Conservation (phyloP, 345 rosid species). For the Camelina laxa region DNA sequence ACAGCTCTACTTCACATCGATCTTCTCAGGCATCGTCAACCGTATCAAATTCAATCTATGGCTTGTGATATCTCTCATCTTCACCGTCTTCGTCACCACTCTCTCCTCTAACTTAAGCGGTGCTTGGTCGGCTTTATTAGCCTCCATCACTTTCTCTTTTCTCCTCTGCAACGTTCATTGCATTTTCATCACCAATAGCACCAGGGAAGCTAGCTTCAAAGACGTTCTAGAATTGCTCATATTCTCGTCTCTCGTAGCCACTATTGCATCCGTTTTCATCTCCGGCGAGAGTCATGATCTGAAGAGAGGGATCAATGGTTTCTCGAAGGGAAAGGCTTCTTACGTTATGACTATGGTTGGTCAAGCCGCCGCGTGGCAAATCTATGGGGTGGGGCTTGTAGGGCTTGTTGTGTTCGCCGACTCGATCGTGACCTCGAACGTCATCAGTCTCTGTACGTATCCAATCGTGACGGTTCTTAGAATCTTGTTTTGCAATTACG, state of each 20-base stretch:
- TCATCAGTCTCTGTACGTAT: not conserved
- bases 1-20: constrained; percentile 12
- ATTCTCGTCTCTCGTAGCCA: not conserved
- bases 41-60: constrained; percentile 16
- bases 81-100: constrained; percentile 42
- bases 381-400: constrained; percentile 13
- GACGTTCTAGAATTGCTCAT: not conserved
- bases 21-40: not conserved
- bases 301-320: not conserved
- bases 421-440: not conserved
- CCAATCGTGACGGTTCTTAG: not conserved
- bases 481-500: not conserved
- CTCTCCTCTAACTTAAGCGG: constrained; percentile 20
- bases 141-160: not conserved
- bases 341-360: constrained; percentile 2
- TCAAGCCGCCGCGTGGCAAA: constrained; percentile 20
- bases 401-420: not conserved
- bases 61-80: constrained; percentile 9
- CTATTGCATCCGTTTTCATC: not conserved
- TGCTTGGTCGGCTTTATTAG: not conserved
- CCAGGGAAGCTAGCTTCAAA: not conserved
- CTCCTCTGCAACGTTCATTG: constrained; percentile 5
- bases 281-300: not conserved
- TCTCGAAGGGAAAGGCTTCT: not conserved
- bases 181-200: not conserved